Evolutionary conservation across 2,329 filamentous ascomycete genomes (phyloP), one percentile per base, ranked within the genome.

Genomic region (Pseudocercospora macadamiae): DNA sequence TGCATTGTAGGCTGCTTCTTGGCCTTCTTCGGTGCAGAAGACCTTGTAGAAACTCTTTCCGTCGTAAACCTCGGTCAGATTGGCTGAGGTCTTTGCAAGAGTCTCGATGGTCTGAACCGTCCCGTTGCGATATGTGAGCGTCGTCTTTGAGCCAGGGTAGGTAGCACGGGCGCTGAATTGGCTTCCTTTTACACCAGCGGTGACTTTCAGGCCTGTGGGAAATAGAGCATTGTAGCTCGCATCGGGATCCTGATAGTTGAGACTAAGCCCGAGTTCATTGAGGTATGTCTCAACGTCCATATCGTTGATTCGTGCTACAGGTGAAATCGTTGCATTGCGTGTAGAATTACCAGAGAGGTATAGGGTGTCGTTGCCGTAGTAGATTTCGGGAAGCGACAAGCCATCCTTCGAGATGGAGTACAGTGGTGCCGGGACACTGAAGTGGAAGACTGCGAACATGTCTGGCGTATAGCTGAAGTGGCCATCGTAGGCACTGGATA

Each of bases 181-280:
- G n/a, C n/a, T n/a, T n/a, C n/a, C n/a, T n/a, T 18, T 18, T 9
- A 42, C 10, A 42, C 37, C 37, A 18, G 9, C n/a, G 37, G 51
- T 21, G n/a, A 42, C 37, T 18, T 16, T 42, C 70, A 34, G 71
- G 10, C 71, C 57, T 37, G 28, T 73, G 7, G 70, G 68, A 57
- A 78, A 77, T 1, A 77, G 51, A 1, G 66, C 65, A 48, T 79
- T 78, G 70, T 75, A 79, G 44, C 74, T 68, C 4, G 73, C 72
- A 56, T 79, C 74, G 1, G 73, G 72, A 54, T 79, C 76, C 19
- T 77, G 75, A 28, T 70, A 73, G 32, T 66, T 64, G 6, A 54
- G 56, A n/a, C 68, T 68, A 26, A 71, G 61, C 1, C n/a, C 73
- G n/a, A 69, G 67, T 10, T 68, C 66, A 3, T 67, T 64, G 7